Conservation (phyloP, 2,329 filamentous ascomycete genomes). For the Paramyrothecium sp. region DNA sequence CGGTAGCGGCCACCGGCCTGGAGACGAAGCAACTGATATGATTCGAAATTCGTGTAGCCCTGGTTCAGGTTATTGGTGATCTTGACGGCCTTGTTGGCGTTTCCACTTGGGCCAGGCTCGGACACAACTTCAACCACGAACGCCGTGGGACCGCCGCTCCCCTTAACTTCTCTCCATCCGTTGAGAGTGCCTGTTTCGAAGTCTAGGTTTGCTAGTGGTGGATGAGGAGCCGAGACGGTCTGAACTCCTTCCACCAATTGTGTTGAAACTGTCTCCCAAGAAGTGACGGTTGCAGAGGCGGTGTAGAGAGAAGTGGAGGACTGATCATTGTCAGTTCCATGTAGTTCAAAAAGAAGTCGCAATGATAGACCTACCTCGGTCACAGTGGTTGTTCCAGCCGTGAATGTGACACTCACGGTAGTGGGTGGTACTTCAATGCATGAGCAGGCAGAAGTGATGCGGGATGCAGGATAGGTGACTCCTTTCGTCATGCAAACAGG, state of each 20-base stretch:
- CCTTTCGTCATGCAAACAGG: constrained; percentile 19
- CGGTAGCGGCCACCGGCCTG: neutral
- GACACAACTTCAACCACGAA: neutral
- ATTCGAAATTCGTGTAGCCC: neutral
- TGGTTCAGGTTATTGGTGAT: neutral
- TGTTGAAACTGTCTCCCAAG: neutral
- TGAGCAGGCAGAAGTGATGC: constrained; percentile 19
- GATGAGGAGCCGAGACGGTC: neutral
- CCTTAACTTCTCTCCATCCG: neutral
- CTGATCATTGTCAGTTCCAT: neutral
- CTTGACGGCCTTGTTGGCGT: neutral
- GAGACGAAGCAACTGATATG: neutral
- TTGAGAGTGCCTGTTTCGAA: neutral
- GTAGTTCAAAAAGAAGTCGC: neutral
- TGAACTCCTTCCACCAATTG: neutral
- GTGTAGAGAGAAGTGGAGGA: neutral
- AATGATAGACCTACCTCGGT: constrained; percentile 10
- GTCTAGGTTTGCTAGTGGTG: neutral
- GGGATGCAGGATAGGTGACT: constrained; percentile 17
- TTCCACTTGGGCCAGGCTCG: neutral
- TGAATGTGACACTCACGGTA: constrained; percentile 13
- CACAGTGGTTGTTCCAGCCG: constrained; percentile 6
- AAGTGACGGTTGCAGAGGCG: neutral
- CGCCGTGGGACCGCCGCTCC: neutral
- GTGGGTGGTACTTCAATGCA: constrained; percentile 18